Evolutionary conservation across 1,284 basidiomycete species (phyloP), one percentile per base, ranked within the genome.

Genomic region (Stereum hirsutum): DNA sequence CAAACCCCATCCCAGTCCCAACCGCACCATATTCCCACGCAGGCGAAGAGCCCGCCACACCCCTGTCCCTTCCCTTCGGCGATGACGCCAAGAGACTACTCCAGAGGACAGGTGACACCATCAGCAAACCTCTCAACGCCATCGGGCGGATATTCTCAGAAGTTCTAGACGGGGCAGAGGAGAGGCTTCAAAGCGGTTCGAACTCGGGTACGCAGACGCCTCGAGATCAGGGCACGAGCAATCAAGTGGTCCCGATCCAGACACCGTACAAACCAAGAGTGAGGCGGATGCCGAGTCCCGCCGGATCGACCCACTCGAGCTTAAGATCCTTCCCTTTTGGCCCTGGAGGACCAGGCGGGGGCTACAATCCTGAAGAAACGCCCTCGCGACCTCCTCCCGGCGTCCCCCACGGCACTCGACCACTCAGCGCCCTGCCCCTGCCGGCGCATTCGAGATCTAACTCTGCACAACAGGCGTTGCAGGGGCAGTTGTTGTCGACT

Each of bases 91-190:
- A 78, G 34, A 74, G 81, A 14, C 75, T 95, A 35, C 70, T 96
- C 44, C 85, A 91, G 60, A 83, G 86, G 55, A 94, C 91, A 0
- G 87, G 90, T 5, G 89, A 92, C 56, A 88, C 79, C 1, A 82
- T 95, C 46, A 88, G 83, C 12, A 90, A 90, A 56, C 92, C 92
- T 5, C 70, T 96, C 11, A 87, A 70, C 48, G 89, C 91, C 1
- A 85, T 96, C 42, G 78, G 89, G 8, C 78, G 86, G 47, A 91
- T 96, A 49, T 84, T 96, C 56, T 84, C 73, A 52, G 85, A 84
- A 45, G 85, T 81, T 0, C 60, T 89, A 6, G 86, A 89, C 52
- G 63, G 63, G 34, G 60, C 63, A 3, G 67, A 67, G 41, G 63
- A 62, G 42, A 56, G 54, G 4, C 42, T 63, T 11, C 49, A 53